Conservation (phyloP, 2,329 filamentous ascomycete species). For the Amylocarpus encephaloides region DNA sequence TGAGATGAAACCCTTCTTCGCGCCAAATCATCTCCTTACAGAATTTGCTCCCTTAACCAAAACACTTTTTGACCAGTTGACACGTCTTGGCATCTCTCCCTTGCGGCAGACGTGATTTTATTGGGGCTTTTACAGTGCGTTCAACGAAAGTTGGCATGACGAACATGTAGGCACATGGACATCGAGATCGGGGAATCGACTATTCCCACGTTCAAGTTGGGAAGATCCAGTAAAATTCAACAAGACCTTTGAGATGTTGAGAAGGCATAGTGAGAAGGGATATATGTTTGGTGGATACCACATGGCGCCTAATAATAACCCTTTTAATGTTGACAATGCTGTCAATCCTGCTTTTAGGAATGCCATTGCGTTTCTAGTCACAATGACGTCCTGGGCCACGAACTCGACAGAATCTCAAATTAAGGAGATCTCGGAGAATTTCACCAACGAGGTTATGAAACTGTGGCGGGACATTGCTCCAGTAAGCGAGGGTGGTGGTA, state of each 20-base stretch:
- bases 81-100: conserved; percentile 12
- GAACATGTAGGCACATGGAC: conserved; percentile 30
- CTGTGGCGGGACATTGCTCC: too few species aligned
- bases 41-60: too few species aligned
- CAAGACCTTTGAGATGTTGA: conserved; percentile 28
- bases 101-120: conserved; percentile 29
- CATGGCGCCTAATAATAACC: conserved; percentile 21
- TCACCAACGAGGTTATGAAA: too few species aligned
- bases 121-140: conserved; percentile 26
- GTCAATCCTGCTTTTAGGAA: conserved; percentile 32
- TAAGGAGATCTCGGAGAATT: too few species aligned
- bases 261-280: conserved; percentile 30
- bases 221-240: conserved; percentile 24
- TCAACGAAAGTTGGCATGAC: conserved; percentile 37
- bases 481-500: conserved; percentile 27
- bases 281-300: conserved; percentile 30
- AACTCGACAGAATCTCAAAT: too few species aligned
- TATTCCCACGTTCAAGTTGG: conserved; percentile 37
- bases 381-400: too few species aligned
- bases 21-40: conserved; percentile 25
- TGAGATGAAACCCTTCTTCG: conserved; percentile 30
- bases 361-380: conserved; percentile 15
- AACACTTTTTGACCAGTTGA: conserved; percentile 35
- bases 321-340: conserved; percentile 24
- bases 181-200: conserved; percentile 34